phyloP scores from a whole-genome alignment of 2,329 filamentous ascomycete genomes.

The Ceratocystis harringtonii region DNA sequence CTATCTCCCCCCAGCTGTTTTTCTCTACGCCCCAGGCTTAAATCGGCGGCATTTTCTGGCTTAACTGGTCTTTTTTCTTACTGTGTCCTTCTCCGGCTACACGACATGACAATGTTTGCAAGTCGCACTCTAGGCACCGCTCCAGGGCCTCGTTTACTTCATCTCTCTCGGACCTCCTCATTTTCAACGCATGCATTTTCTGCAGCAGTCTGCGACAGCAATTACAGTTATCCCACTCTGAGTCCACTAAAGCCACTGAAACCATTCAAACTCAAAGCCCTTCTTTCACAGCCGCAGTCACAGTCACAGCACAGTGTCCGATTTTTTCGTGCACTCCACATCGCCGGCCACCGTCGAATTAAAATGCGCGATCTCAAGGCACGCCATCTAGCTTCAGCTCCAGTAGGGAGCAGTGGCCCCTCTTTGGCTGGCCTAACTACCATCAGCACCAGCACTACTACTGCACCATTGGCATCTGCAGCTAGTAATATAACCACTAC shows the following conservation, averaged over 20 bases:
- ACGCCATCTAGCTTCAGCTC: slow-evolving; percentile 12
- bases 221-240: not conserved
- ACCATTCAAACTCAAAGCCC: too few species aligned
- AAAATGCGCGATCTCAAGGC: slow-evolving; percentile 6
- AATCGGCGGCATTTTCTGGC: not conserved
- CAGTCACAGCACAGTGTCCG: slow-evolving; percentile 15
- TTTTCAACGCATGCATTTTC: not conserved
- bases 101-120: not conserved
- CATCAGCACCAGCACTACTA: not conserved
- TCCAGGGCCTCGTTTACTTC: not conserved
- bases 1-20: not conserved
- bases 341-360: slow-evolving; percentile 2
- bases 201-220: not conserved
- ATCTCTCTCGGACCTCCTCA: not conserved
- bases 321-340: slow-evolving; percentile 9
- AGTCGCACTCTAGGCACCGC: not conserved
- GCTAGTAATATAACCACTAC: not conserved
- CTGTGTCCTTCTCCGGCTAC: not conserved
- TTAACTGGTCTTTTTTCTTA: not conserved
- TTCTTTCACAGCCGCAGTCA: not conserved
- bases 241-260: too few species aligned
- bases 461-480: not conserved
- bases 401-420: slow-evolving; percentile 1
- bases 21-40: not conserved
- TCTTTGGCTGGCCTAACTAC: not conserved